Evolutionary conservation across 306 rosid species (phyloP), one percentile per base, ranked within the genome.

Genomic region (Ammopiptanthus mongolicus): DNA sequence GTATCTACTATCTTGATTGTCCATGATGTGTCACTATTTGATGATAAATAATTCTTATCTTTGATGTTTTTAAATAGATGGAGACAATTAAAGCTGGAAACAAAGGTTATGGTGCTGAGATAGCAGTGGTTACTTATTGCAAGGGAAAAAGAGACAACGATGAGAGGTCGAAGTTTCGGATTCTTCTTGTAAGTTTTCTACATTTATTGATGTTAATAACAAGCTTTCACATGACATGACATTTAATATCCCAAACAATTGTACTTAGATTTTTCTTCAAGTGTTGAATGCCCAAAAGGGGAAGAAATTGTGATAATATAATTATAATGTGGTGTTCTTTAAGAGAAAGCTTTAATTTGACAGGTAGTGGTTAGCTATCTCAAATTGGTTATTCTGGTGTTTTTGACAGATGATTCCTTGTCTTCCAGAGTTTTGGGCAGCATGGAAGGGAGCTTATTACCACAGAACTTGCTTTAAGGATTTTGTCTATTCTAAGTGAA

Each of bases 341-440:
- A 21, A 71, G 70, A 72, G 55, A 47, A 48, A 78, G 62, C 23
- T 76, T 53, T 73, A 82, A 63, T 67, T 64, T 78, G 42, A 71
- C 76, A 65, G 76, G 86, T 82, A 89, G 90, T 65, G 86, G 77
- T 72, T 85, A 86, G 88, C 80, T 75, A 69, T 91, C 98, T 87
- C 96, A 88, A 88, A 85, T 86, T 89, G 87, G 91, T 87, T 87
- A 90, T 89, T 86, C 90, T 92, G 91, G 83, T 90, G 83, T 96
- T 90, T 90, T 90, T 95, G 99, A 96, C 99, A 96, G 99, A 96
- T 90, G 92, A 90, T 96, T 96, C 97, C 96, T 96, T 96, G 98
- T 96, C 92, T 96, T 92, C 98, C 99, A 96, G 99, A 96, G 99
- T 96, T 96, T 96, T 84, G 99, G 99, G 79, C 99, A 96, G 98